phyloP scores from a whole-genome alignment of 176 grass and related monocot genomes.

The Oryza australiensis region DNA sequence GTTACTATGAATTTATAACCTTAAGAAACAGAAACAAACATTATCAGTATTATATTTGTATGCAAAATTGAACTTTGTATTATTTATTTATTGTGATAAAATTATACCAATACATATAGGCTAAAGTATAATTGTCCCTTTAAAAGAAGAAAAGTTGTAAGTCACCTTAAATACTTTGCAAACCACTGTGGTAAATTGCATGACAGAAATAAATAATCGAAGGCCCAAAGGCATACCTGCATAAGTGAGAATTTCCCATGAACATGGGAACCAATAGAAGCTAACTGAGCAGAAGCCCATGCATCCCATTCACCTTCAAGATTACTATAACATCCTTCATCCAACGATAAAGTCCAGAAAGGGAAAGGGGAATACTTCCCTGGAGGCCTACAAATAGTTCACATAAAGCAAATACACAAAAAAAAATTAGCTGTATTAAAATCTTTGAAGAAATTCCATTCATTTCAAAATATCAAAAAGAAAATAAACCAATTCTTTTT shows the following conservation, averaged over 20 bases:
- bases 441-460: neutral
- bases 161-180: neutral
- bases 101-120: neutral
- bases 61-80: neutral
- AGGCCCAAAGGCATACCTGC: conserved; percentile 58
- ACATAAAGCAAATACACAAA: conserved; percentile 23
- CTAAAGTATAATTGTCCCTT: neutral
- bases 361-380: conserved; percentile 63
- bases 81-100: neutral
- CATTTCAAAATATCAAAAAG: neutral
- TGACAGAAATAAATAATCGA: conserved; percentile 19
- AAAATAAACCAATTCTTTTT: neutral
- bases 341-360: conserved; percentile 37
- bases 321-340: conserved; percentile 42
- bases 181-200: neutral
- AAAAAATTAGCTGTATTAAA: neutral
- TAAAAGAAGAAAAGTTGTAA: neutral
- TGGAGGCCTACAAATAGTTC: conserved; percentile 60
- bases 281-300: conserved; percentile 67
- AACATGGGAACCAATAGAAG: conserved; percentile 85
- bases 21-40: conserved; percentile 13
- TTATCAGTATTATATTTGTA: neutral
- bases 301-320: conserved; percentile 64
- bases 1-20: neutral
- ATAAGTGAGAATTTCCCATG: conserved; percentile 69